phyloP scores from a whole-genome alignment of 371 early-diverging fungal genomes.

The Syncephalis fuscata region DNA sequence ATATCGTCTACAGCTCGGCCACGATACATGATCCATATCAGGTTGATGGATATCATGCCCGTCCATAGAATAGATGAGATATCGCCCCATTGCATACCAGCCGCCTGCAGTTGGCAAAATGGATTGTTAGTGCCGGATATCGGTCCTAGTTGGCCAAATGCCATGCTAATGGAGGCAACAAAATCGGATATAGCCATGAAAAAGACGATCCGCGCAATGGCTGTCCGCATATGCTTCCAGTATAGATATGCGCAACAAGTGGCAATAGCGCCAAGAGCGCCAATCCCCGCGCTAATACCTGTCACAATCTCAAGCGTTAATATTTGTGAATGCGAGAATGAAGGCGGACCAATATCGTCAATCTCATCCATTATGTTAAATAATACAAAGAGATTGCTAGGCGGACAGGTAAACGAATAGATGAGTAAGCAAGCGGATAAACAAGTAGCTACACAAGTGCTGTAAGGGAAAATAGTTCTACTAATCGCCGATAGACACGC shows the following conservation, averaged over 20 bases:
- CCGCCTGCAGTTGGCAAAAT: background rate
- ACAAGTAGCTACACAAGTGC: too few species aligned
- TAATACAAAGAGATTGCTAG: too few species aligned
- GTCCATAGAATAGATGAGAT: conserved; percentile 1
- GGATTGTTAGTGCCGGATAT: background rate
- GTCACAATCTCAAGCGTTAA: too few species aligned
- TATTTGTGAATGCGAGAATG: too few species aligned
- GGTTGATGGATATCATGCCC: background rate
- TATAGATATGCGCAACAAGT: background rate
- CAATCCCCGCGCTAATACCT: too few species aligned
- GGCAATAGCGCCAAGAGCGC: too few species aligned
- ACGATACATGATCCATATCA: background rate
- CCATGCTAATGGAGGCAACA: background rate
- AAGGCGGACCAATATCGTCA: too few species aligned
- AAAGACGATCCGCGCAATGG: background rate
- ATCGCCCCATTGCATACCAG: conserved; percentile 1
- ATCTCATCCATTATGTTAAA: too few species aligned
- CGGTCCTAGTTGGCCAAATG: background rate
- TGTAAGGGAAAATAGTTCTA: too few species aligned
- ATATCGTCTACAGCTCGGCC: background rate
- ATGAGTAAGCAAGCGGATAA: too few species aligned
- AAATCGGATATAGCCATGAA: conserved; percentile 1
- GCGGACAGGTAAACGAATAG: too few species aligned
- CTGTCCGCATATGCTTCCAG: background rate
- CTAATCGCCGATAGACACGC: too few species aligned